Percentiles rank a stretch among this genome's conserved stretches.
Conservation (phyloP, 305 asterid genomes). For the Caryopteris hybrid region DNA sequence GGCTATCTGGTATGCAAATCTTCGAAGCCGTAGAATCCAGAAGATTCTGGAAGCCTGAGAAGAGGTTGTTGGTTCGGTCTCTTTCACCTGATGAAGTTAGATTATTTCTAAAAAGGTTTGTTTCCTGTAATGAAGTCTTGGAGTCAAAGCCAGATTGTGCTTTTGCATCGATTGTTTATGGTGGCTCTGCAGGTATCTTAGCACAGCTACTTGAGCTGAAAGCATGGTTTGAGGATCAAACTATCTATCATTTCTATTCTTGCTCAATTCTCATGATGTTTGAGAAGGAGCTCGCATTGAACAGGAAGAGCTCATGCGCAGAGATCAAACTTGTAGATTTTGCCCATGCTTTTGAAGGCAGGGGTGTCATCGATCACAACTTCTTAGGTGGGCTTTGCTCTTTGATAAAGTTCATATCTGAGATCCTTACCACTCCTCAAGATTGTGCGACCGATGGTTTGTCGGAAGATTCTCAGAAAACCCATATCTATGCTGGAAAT, state of each 20-base stretch:
- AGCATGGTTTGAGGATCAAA: conserved; percentile 88
- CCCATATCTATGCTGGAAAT: not conserved
- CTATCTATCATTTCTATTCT: conserved; percentile 60
- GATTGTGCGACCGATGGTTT: conserved; percentile 26
- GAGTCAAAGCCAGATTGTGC: conserved; percentile 50
- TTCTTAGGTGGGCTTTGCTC: conserved; percentile 81
- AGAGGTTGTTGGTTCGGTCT: conserved; percentile 24
- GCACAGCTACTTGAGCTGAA: conserved; percentile 72
- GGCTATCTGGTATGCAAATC: conserved; percentile 60
- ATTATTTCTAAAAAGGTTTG: conserved; percentile 42
- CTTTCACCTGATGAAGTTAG: conserved; percentile 44
- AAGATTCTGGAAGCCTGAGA: conserved; percentile 49
- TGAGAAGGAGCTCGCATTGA: conserved; percentile 43
- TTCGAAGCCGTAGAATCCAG: conserved; percentile 35
- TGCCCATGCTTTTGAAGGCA: conserved; percentile 64
- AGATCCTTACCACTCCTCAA: conserved; percentile 49
- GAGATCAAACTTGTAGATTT: conserved; percentile 81
- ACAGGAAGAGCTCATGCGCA: conserved; percentile 30
- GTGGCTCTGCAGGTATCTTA: conserved; percentile 62
- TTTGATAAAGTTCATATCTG: conserved; percentile 61
- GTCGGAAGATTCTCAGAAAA: too few relatives aligned
- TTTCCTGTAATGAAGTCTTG: conserved; percentile 38
- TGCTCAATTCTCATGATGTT: conserved; percentile 61
- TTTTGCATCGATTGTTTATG: conserved; percentile 59
- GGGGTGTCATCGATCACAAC: conserved; percentile 67